These are phyloP conservation scores for Mrakia blollopis DNA, from an alignment of 768 basidiomycete genomes.

Conservation along the genomic window DNA sequence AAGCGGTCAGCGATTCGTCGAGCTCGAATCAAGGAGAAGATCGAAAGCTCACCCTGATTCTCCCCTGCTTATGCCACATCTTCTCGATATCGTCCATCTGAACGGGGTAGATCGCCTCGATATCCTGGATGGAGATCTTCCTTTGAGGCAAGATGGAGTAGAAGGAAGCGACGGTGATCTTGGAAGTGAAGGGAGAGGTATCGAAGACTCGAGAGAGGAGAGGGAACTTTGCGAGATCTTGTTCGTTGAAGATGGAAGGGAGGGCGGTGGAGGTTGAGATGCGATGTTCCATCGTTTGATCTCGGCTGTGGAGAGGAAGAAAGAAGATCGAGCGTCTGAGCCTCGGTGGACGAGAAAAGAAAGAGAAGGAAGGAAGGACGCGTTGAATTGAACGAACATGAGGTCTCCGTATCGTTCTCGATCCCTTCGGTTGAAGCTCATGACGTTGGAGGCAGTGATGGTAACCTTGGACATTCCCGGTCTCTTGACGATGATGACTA, in stretches of 20 bases:
- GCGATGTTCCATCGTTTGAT: slow-evolving; percentile 1
- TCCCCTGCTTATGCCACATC: background rate
- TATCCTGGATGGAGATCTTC: background rate
- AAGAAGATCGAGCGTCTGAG: background rate
- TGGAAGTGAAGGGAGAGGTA: background rate
- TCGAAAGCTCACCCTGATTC: background rate
- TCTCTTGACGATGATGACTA: background rate
- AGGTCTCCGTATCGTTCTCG: slow-evolving; percentile 12
- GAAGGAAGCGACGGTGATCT: slow-evolving; percentile 8
- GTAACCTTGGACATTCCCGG: background rate
- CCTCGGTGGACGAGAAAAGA: background rate
- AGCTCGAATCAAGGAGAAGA: background rate
- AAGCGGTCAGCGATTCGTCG: too few species aligned
- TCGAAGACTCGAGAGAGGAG: slow-evolving; percentile 5
- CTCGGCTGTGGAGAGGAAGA: background rate
- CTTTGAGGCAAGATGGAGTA: background rate
- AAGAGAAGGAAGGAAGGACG: background rate
- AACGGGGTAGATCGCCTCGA: background rate
- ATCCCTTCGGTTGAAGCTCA: background rate
- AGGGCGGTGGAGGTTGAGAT: background rate
- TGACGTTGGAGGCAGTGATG: background rate
- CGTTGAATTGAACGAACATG: background rate
- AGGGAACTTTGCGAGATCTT: slow-evolving; percentile 1
- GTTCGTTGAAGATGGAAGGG: slow-evolving; percentile 3
- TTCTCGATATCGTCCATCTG: background rate